Percentiles rank a stretch among this genome's conserved stretches.
phyloP scores from a whole-genome alignment of 306 rosid species.

The Cucurbita maxima region DNA sequence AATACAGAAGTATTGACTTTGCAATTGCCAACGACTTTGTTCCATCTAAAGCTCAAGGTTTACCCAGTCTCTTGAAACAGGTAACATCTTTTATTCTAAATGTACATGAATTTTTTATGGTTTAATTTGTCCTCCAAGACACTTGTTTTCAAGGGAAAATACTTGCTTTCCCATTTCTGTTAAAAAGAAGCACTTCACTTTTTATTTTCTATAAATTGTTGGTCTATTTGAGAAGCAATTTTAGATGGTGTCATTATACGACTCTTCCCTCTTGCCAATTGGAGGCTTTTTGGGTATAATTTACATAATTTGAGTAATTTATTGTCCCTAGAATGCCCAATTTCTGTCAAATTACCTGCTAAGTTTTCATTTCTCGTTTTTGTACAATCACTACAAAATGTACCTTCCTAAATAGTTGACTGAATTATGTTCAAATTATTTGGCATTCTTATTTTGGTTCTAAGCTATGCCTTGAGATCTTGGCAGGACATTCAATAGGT shows the following conservation, averaged over 20 bases:
- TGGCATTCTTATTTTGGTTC: neutral
- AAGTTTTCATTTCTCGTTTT: neutral
- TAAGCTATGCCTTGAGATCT: neutral
- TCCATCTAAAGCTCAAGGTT: slow-evolving; percentile 21
- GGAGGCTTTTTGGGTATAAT: neutral
- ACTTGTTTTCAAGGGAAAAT: neutral
- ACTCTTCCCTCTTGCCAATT: neutral
- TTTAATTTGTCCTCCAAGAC: neutral
- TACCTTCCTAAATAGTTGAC: neutral
- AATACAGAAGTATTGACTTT: slow-evolving; percentile 61
- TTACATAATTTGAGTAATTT: neutral
- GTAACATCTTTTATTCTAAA: slow-evolving; percentile 22
- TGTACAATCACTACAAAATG: neutral
- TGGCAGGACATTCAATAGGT: neutral
- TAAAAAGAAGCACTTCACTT: neutral
- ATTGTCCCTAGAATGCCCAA: neutral
- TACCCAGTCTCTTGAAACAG: slow-evolving; percentile 50
- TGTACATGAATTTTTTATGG: neutral
- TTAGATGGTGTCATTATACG: neutral
- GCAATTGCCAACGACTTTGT: slow-evolving; percentile 45
- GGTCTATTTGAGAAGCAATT: neutral
- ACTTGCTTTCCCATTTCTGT: neutral
- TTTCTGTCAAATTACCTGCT: neutral
- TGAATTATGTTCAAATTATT: neutral
- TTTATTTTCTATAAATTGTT: neutral